Evolutionary conservation across 805 yeast genomes (phyloP).

Genomic region (Candida orba): DNA sequence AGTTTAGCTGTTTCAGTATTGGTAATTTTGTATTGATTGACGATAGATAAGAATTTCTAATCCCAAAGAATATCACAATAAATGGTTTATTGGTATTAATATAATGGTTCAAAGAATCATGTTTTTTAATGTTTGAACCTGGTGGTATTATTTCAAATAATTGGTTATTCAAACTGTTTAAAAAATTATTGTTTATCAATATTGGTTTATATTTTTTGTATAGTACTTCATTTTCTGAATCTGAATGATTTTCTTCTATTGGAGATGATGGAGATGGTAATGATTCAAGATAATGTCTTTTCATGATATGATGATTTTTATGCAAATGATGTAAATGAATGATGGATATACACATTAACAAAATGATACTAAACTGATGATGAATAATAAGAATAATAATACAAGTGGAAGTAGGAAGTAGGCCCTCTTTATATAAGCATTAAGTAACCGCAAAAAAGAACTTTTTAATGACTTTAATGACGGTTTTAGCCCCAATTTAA

Average conservation of each 20-base stretch:
- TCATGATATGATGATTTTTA: constrained; percentile 6
- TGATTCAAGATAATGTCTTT: constrained; percentile 2
- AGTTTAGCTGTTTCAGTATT: constrained; percentile 1
- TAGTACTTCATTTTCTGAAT: not conserved
- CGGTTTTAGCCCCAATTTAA: no score
- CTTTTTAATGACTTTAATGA: not conserved
- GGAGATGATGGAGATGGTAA: constrained; percentile 15
- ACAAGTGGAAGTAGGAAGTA: no score
- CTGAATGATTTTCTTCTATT: constrained; percentile 5
- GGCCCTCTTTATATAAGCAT: not conserved
- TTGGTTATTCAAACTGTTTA: no score
- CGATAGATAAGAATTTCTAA: constrained; percentile 12
- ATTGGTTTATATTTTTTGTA: no score
- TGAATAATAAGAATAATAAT: no score
- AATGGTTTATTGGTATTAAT: constrained; percentile 5
- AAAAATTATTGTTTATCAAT: no score
- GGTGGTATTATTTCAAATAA: no score
- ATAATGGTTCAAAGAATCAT: constrained; percentile 1
- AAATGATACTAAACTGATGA: no score
- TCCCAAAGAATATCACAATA: constrained; percentile 21
- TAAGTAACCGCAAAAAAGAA: not conserved
- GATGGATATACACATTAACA: no score
- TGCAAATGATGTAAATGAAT: no score
- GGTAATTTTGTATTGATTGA: constrained; percentile 5
- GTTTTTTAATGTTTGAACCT: no score